A percentile compares a stretch with the other conserved stretches of the same genome.
These are phyloP conservation scores for Gossypium mustelinum DNA, from an alignment of 345 rosid species.

Conservation along the genomic window DNA sequence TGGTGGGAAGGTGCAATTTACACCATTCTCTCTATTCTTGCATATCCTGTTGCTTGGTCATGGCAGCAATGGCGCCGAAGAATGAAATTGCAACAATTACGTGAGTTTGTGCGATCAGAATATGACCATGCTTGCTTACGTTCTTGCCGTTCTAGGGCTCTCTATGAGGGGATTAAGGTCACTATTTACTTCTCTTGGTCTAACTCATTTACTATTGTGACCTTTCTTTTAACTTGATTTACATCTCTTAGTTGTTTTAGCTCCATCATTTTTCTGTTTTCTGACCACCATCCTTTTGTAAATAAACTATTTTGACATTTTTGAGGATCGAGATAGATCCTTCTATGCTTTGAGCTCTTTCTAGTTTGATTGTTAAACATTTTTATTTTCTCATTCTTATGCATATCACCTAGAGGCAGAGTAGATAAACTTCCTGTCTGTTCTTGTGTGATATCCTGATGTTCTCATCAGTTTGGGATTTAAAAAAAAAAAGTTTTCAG, in stretches of 20 bases:
- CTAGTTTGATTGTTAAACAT: neutral
- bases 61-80: slow-evolving; percentile 98
- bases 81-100: slow-evolving; percentile 76
- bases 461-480: neutral
- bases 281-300: neutral
- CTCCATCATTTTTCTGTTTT: neutral
- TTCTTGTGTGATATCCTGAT: neutral
- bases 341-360: neutral
- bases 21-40: slow-evolving; percentile 73
- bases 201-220: neutral
- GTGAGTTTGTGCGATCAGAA: slow-evolving; percentile 97
- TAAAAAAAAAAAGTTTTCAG: neutral
- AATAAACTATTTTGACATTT: neutral
- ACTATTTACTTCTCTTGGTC: slow-evolving; percentile 18
- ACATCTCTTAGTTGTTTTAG: neutral
- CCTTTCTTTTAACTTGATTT: neutral
- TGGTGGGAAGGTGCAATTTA: slow-evolving; percentile 99
- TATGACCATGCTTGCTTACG: slow-evolving; percentile 98
- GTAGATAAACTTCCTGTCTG: neutral
- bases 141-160: slow-evolving; percentile 97
- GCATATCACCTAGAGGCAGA: neutral
- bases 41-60: slow-evolving; percentile 91
- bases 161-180: slow-evolving; percentile 98
- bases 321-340: neutral
- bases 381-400: neutral